Base-by-base conservation (phyloP, 345 rosid species). In the Eucalyptus erythrocorys region DNA sequence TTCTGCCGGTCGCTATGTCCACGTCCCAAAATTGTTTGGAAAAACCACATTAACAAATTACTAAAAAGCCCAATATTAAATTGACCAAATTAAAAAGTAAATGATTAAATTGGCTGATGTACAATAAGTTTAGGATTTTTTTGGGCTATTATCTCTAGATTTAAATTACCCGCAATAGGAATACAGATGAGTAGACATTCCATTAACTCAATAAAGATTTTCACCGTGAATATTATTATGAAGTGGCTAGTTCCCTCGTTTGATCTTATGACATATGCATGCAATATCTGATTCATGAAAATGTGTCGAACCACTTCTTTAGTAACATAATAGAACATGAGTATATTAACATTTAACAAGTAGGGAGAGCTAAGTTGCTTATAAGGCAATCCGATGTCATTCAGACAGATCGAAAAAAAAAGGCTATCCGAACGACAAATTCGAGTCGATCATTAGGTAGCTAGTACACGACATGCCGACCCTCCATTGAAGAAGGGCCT, bases 1-100 rank as follows among this genome's bases (percentile, higher is more conserved):
- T 34, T 68, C 12, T 1, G 0, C 0, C 2, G 6, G 4, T 10
- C 0, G 2, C 7, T 1, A 66, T 0, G 0, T 32, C 37, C 2
- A 32, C 6, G 0, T 66, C 1, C 7, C 22, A 32, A 68, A 32
- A 68, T 68, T 17, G 22, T 16, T 16, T 0, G 2, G 0, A 68
- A 68, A 10, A 4, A 64, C 2, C 4, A 13, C 21, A n/a, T n/a
- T 64, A 8, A 19, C 10, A 64, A 64, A 64, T n/a, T 64, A 15
- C 4, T 64, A 14, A n/a, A 64, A 14, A 7, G 9, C 3, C n/a
- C 2, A 64, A 0, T 9, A 64, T 0, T n/a, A 64, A 64, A n/a
- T 64, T 64, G 21, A 0, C 5, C 21, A 14, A n/a, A 32, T 68
- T 68, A 3, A 7, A 64, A 64, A 14, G 1, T 14, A 14, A 14